Conservation (phyloP, 2,329 filamentous ascomycete genomes). For the Peltaster fructicola region DNA sequence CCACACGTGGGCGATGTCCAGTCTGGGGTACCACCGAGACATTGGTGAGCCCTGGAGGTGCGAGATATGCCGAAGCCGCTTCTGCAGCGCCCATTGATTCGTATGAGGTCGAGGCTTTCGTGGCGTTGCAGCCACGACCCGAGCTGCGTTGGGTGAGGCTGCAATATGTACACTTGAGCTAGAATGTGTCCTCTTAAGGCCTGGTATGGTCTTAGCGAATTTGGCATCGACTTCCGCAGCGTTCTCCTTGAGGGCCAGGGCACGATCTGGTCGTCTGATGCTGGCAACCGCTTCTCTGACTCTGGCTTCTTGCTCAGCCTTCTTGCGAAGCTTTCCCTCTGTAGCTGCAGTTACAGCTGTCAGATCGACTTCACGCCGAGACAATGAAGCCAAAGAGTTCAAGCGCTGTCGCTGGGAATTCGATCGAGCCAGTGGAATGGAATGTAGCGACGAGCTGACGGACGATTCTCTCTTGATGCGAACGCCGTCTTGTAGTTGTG, state of each 20-base stretch:
- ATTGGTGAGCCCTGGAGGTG: too few relatives aligned
- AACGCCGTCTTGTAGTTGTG: too few relatives aligned
- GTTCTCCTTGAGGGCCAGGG: slow-evolving; percentile 47
- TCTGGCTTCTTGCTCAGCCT: slow-evolving; percentile 50
- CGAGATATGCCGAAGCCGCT: slow-evolving; percentile 5
- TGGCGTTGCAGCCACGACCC: slow-evolving; percentile 10
- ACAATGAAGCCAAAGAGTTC: slow-evolving; percentile 5
- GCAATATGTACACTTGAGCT: too few relatives aligned
- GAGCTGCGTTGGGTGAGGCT: slow-evolving; percentile 3
- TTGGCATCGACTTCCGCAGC: slow-evolving; percentile 50
- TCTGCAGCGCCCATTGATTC: not conserved
- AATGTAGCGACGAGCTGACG: slow-evolving; percentile 23
- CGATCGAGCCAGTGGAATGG: slow-evolving; percentile 23
- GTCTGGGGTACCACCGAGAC: too few relatives aligned
- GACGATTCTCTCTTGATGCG: slow-evolving; percentile 47
- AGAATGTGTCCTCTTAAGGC: slow-evolving; percentile 1
- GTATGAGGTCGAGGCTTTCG: slow-evolving; percentile 5
- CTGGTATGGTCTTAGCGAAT: slow-evolving; percentile 17
- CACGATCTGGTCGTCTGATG: slow-evolving; percentile 58
- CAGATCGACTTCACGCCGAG: slow-evolving; percentile 36
- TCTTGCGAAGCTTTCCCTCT: slow-evolving; percentile 44
- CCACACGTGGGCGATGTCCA: too few relatives aligned
- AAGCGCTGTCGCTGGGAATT: slow-evolving; percentile 1
- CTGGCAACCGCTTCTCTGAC: slow-evolving; percentile 56
- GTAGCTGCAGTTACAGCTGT: slow-evolving; percentile 34